phyloP scores from a whole-genome alignment of 306 rosid species.

The Luffa acutangula region DNA sequence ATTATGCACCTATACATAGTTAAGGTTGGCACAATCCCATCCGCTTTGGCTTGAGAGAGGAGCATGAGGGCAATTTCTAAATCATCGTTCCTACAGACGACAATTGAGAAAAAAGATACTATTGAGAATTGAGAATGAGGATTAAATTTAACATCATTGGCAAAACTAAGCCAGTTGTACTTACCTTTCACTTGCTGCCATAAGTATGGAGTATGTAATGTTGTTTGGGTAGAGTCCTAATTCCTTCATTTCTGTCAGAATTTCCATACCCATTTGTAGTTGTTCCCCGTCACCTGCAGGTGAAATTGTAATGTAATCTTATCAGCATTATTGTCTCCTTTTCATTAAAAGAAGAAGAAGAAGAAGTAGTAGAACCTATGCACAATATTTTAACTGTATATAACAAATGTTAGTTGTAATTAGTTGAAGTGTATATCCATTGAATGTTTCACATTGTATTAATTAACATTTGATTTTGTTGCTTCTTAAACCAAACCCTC shows the following conservation, averaged over 20 bases:
- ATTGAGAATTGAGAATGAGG: conserved; percentile 4
- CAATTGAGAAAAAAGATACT: not conserved
- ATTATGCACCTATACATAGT: conserved; percentile 61
- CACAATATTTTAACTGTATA: not conserved
- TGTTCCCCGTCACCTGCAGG: conserved; percentile 80
- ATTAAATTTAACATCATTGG: not conserved
- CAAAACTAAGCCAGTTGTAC: conserved; percentile 10
- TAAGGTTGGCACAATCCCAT: conserved; percentile 42
- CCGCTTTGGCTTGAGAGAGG: conserved; percentile 67
- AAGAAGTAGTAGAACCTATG: not conserved
- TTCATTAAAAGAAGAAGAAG: no score
- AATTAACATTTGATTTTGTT: not conserved
- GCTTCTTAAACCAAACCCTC: not conserved
- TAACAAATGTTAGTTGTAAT: not conserved
- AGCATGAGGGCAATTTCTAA: conserved; percentile 69
- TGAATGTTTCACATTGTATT: not conserved
- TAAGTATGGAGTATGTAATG: conserved; percentile 79
- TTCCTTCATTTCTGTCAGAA: conserved; percentile 69
- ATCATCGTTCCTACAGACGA: conserved; percentile 52
- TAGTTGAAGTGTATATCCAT: not conserved
- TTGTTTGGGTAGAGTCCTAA: conserved; percentile 68
- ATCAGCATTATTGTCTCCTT: no score
- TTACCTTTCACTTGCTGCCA: conserved; percentile 79
- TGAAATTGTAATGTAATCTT: conserved; percentile 19
- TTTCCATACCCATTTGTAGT: conserved; percentile 71